Evolutionary conservation across 148 eudicot species (phyloP), one percentile per base, ranked within the genome.

Genomic region (Amaranthus hypochondriacus): DNA sequence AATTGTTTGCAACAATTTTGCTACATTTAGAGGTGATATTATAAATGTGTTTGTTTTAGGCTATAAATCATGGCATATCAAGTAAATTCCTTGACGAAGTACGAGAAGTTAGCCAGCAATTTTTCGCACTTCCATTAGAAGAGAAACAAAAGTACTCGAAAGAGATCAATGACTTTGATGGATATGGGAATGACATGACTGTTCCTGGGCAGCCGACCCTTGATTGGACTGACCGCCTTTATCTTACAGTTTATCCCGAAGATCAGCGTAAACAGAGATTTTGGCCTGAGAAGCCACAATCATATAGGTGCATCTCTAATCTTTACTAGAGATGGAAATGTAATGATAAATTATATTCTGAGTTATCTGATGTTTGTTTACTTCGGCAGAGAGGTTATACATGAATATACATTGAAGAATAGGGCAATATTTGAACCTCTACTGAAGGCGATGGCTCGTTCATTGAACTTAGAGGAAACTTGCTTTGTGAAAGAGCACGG

Each of bases 211-310:
- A 81, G 43, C 97, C 87, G 63, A 78, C 72, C 55, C 82, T 87
- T 58, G 88, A 89, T 51, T 89, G 97, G 93, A 74, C 74, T 8
- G 97, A 91, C 61, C 71, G 97, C n/a, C 70, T 89, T 76, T 86
- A 81, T 76, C 86, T 89, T 42, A 62, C 51, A 0, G 71, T 80
- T 4, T 52, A 70, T 58, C 93, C 97, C 3, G 49, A 77, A 68
- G 60, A 84, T 46, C 77, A 78, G 56, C 81, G 78, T 51, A 86
- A 82, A 70, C 83, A 79, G 58, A 55, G 81, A 52, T 70, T 68
- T 60, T 91, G 97, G 97, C 97, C 93, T 12, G 57, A 82, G 76
- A 83, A 81, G 56, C 97, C 89, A 0, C 68, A 60, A 9, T 62
- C n/a, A 11, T 91, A 87, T 63, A 82, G 89, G 93, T 89, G 74